Evolutionary conservation across 192 early-diverging fungal genomes (phyloP).

Genomic region (Podila clonocystis): DNA sequence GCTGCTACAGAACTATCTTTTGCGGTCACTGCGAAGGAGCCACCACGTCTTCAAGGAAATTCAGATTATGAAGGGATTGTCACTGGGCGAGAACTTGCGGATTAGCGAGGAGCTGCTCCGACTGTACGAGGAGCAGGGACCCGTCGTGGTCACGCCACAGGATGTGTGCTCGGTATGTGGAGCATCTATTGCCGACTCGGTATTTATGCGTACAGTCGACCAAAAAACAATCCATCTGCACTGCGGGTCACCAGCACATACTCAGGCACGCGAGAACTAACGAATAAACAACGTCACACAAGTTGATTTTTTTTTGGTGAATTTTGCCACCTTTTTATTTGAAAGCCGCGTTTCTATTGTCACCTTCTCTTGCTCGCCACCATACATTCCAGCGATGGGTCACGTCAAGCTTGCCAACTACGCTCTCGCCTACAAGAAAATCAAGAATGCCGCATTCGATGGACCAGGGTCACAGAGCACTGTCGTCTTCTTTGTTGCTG

Average conservation of each 20-base stretch:
- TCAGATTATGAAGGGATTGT: slow-evolving; percentile 57
- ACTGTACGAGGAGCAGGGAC: slow-evolving; percentile 50
- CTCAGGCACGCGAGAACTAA: neutral
- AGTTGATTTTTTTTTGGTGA: neutral
- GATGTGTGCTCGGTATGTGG: slow-evolving; percentile 53
- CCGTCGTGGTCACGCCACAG: slow-evolving; percentile 52
- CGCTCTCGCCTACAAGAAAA: slow-evolving; percentile 44
- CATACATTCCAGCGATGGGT: slow-evolving; percentile 21
- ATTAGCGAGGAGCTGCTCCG: slow-evolving; percentile 54
- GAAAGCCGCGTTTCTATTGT: neutral
- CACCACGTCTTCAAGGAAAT: slow-evolving; percentile 57
- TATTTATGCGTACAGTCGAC: slow-evolving; percentile 52
- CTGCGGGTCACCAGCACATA: slow-evolving; percentile 26
- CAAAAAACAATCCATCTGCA: slow-evolving; percentile 53
- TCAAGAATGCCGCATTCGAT: slow-evolving; percentile 49
- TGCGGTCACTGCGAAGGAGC: slow-evolving; percentile 55
- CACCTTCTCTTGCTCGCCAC: too few relatives aligned
- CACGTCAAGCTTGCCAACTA: slow-evolving; percentile 51
- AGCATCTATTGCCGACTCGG: slow-evolving; percentile 43
- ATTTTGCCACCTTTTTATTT: neutral
- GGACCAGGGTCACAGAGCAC: slow-evolving; percentile 26
- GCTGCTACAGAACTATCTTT: slow-evolving; percentile 56
- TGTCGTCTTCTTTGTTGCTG: slow-evolving; percentile 67
- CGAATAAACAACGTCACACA: neutral
- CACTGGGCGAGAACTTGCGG: slow-evolving; percentile 60